A percentile compares a stretch with the other conserved stretches of the same genome.
Evolutionary conservation across 2,329 filamentous ascomycete genomes (phyloP).

Genomic region (Epichloe brachyelytri): DNA sequence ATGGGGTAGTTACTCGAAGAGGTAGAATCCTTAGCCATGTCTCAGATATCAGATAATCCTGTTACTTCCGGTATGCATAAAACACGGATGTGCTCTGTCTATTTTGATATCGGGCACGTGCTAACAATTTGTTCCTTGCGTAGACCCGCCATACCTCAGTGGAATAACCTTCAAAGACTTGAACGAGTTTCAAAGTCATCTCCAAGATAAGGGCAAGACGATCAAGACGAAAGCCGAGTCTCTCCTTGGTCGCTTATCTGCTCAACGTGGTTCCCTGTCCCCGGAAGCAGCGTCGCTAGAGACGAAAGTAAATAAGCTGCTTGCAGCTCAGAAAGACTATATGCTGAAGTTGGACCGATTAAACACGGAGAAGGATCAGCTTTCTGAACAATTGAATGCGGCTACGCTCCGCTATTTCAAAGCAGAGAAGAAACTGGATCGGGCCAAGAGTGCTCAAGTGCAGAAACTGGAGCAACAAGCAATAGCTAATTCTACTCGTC

Average conservation of each 20-base stretch:
- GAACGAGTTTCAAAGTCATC: conserved; percentile 67
- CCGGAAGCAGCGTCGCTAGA: conserved; percentile 64
- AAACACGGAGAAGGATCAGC: conserved; percentile 65
- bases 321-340: conserved; percentile 74
- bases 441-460: conserved; percentile 76
- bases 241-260: conserved; percentile 47
- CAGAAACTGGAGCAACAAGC: conserved; percentile 88
- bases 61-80: conserved; percentile 13
- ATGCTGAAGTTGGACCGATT: conserved; percentile 64
- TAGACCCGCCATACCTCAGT: conserved; percentile 44
- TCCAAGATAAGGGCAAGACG: conserved; percentile 60
- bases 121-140: conserved; percentile 12
- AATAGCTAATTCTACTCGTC: conserved; percentile 52
- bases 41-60: conserved; percentile 22
- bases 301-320: conserved; percentile 56
- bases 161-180: conserved; percentile 49
- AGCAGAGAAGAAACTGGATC: conserved; percentile 87
- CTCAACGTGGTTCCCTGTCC: conserved; percentile 39
- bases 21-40: conserved; percentile 44
- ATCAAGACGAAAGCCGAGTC: conserved; percentile 63
- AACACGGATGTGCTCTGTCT: neutral
- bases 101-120: neutral
- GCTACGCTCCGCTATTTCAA: conserved; percentile 88
- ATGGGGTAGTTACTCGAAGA: conserved; percentile 45
- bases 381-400: conserved; percentile 76